Base-by-base conservation (phyloP, 2,329 filamentous ascomycete genomes). In the Colletotrichum somersetense region DNA sequence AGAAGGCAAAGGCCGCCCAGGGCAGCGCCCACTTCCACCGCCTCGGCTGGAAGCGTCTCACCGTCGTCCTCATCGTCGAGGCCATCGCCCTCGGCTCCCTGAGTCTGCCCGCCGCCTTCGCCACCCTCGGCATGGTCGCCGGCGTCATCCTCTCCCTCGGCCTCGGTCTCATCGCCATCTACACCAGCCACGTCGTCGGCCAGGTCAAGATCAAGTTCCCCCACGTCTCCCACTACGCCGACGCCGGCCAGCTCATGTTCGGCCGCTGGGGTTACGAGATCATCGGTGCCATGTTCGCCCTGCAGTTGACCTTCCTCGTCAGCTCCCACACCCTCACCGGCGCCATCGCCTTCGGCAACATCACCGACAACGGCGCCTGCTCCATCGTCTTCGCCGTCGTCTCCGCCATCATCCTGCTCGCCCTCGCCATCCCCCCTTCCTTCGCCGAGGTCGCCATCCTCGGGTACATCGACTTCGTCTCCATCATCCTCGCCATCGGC, bases 271-370 rank as follows among this genome's bases (percentile, higher is more conserved):
- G 90, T 1, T 88, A 89, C 73, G 89, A 92, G 78, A 74, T 93
- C 42, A 82, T 92, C 56, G 90, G 90, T 33, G 80, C 83, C 74
- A 90, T 88, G 74, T 91, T 92, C 75, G 82, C 87, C 12, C 80
- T 93, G 23, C 89, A 93, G 79, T 83, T 93, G 50, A 82, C 91
- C 67, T 92, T 94, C 81, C 87, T 92, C 75, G 90, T 92, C 80
- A 90, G 88, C 44, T 92, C 91, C n/a, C 92, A 94, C 80, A 85
- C 92, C 63, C 82, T 93, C 73, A 92, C 91, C 0, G 93, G 93
- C 75, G 87, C 87, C 42, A 91, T 93, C 76, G 91, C 91, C 75
- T 88, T 93, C 80, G 90, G 90, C 75, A 89, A 86, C 62, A 83
- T 93, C 63, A 90, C 90, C 5, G 79, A 87, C 4, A 86, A 91